Base-by-base conservation (phyloP, 805 yeast species). In the Kodamaea kaohsiungensis region DNA sequence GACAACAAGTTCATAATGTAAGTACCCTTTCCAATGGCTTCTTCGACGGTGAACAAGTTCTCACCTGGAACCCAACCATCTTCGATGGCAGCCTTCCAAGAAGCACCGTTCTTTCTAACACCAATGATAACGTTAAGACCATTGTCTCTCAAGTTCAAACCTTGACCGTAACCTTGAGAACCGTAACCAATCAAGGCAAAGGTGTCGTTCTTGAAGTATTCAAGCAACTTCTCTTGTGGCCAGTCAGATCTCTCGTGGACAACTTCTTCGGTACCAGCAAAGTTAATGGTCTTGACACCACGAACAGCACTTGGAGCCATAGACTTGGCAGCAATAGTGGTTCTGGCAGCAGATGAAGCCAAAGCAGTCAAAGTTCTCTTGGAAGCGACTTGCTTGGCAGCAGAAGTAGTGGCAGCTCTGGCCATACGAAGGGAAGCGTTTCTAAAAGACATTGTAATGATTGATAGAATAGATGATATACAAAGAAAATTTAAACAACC, bases 31-130 rank as follows among this genome's bases (percentile, higher is more conserved):
- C 74, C 65, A 74, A 95, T 87, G 67, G 99, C 99, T 82, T 93
- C 98, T 64, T 83, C 82, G 64, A 95, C 97, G 62, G 88, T 92
- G 77, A 95, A 95, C 76, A 95, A 85, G 86, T 88, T 95, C 84
- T 93, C 90, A 76, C 99, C 99, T 77, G 98, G 97, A 66, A 95
- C 97, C 99, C 99, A 95, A 69, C 99, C 99, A 77, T 95, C 99
- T 80, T 95, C 99, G 67, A 91, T 80, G 71, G 99, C 99, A 66
- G 97, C 96, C 83, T 93, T 93, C 99, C 99, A 95, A 56, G 98
- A 95, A 64, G 97, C 95, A 84, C 99, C 99, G 73, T 90, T 79
- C 85, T 95, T 91, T 80, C 99, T 87, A 69, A 95, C 99, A 86
- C 99, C 99, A 66, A 95, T 83, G 75, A 95, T 89, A 67, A 93